phyloP scores from a whole-genome alignment of 305 asterid genomes.

The Fraxinus greggii region DNA sequence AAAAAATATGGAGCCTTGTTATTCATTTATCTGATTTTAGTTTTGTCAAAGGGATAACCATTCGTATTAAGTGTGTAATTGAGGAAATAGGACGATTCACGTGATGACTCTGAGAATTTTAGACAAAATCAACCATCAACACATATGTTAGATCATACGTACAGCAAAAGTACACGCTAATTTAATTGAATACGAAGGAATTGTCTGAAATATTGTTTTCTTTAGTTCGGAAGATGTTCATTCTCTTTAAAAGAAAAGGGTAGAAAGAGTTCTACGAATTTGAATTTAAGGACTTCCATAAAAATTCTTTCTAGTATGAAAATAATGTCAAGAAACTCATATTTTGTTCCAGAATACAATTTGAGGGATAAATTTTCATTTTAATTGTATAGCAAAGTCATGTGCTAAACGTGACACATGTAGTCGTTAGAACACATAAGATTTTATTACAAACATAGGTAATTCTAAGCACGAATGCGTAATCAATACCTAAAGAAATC shows the following conservation, averaged over 20 bases:
- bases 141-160: background rate
- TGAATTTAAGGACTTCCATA: no score
- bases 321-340: background rate
- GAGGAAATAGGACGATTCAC: background rate
- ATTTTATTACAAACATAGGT: no score
- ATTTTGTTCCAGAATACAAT: background rate
- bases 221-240: background rate
- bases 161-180: no score
- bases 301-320: background rate
- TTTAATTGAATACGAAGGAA: background rate
- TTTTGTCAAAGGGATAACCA: background rate
- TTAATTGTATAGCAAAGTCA: background rate
- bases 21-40: background rate
- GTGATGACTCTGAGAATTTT: background rate
- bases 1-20: background rate
- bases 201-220: background rate
- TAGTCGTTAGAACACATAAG: background rate
- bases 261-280: background rate
- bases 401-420: background rate
- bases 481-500: background rate
- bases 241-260: background rate
- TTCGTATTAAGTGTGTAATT: no score
- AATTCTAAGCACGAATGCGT: no score
- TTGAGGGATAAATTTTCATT: background rate
- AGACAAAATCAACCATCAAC: background rate